These are phyloP conservation scores for Sonneratia alba DNA, from an alignment of 345 rosid genomes.

Conservation along the genomic window DNA sequence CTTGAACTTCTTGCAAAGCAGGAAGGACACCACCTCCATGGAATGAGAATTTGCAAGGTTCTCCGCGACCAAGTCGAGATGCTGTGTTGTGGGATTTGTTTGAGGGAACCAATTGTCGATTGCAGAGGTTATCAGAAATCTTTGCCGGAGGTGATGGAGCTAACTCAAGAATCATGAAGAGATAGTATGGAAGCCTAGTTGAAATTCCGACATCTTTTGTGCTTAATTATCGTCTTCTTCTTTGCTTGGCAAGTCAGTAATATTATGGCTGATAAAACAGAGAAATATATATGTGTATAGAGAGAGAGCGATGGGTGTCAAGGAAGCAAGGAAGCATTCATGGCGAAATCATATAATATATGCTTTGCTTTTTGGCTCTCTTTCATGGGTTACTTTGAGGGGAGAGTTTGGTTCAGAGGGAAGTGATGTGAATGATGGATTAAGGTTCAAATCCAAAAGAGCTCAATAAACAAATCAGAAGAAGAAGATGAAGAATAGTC, in stretches of 20 bases:
- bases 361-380: neutral
- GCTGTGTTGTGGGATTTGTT: neutral
- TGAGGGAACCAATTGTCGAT: neutral
- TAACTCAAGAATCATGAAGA: neutral
- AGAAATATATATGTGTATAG: neutral
- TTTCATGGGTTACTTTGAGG: conserved; percentile 3
- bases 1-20: conserved; percentile 9
- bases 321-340: conserved; percentile 16
- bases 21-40: neutral
- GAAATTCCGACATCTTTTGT: neutral
- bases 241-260: conserved; percentile 12
- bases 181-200: neutral
- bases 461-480: neutral
- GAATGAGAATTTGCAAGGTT: neutral
- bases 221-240: neutral
- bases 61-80: neutral
- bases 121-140: neutral
- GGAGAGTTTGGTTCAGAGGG: neutral
- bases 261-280: neutral
- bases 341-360: conserved; percentile 7
- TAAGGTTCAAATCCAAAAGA: neutral
- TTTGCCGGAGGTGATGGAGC: neutral
- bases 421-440: neutral
- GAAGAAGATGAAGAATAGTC: neutral
- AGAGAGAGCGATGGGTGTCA: conserved; percentile 9